Evolutionary conservation across 2,329 filamentous ascomycete genomes (phyloP), one percentile per base, ranked within the genome.

Genomic region (Pleurostoma richardsiae): DNA sequence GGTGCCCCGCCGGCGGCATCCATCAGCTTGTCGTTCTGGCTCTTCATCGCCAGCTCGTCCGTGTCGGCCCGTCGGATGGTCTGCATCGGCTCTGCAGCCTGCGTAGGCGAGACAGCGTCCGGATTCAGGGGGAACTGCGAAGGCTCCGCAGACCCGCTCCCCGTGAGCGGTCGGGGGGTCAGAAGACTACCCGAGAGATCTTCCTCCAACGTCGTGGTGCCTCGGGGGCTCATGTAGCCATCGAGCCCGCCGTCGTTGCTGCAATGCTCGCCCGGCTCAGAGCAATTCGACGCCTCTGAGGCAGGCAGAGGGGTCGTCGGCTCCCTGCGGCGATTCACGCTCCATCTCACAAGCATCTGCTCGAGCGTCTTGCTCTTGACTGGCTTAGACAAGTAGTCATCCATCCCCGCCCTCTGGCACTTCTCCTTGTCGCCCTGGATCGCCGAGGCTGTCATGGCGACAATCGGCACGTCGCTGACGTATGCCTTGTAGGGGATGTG

Each of bases 401-500:
- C 71, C 76, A 81, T 78, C 1, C 78, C 78, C 43, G 70, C 71
- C 4, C 71, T 69, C 30, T 77, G 62, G 50, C 78, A 81, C 8
- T 63, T 66, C 41, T 80, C 77, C 4, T 67, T 70, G 49, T 82
- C 77, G 0, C 73, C 77, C 43, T 76, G 75, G 26, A 81, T 62
- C 1, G 78, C 77, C 49, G 79, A 77, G 0, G 76, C 76, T 1
- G 76, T 79, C 64, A 80, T 71, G 10, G 76, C 77, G 26, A 80
- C 69, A 38, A 80, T 77, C 0, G 76, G 76, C 2, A 73, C 82
- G 40, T 82, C 72, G 46, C 75, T 71, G 4, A 81, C 71, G 45
- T 78, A 75, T 2, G 69, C 57, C 39, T 76, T 82, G 64, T 86
- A 90, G 1, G 85, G 82, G 2, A 75, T 59, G 53, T 87, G 80